phyloP scores from a whole-genome alignment of 768 basidiomycete genomes.

The Tricholomella constricta region DNA sequence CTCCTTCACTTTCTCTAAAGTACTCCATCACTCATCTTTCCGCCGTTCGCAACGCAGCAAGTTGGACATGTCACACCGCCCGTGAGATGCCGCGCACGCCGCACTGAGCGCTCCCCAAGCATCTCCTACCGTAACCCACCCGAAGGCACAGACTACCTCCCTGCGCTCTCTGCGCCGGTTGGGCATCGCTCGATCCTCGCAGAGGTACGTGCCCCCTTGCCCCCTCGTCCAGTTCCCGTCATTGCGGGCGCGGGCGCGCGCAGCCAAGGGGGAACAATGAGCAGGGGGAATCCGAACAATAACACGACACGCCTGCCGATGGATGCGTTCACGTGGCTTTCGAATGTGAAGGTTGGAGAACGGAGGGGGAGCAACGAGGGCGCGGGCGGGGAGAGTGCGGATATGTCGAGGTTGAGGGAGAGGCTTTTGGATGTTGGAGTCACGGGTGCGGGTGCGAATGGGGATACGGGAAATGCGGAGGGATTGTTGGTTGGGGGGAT shows the following conservation, averaged over 20 bases:
- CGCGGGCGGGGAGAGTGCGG: slow-evolving; percentile 52
- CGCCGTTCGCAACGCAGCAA: slow-evolving; percentile 43
- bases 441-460: slow-evolving; percentile 17
- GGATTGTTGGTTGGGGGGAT: slow-evolving; percentile 18
- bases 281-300: slow-evolving; percentile 50
- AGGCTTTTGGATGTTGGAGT: slow-evolving; percentile 41
- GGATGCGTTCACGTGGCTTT: slow-evolving; percentile 72
- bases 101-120: slow-evolving; percentile 19
- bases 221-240: slow-evolving; percentile 7
- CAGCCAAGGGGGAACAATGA: slow-evolving; percentile 47
- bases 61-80: slow-evolving; percentile 44
- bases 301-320: slow-evolving; percentile 44
- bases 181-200: slow-evolving; percentile 69
- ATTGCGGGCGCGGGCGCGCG: slow-evolving; percentile 11
- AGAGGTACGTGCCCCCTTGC: slow-evolving; percentile 57
- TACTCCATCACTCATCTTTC: slow-evolving; percentile 10
- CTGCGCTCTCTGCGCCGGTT: slow-evolving; percentile 65
- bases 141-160: slow-evolving; percentile 33
- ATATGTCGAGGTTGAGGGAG: slow-evolving; percentile 43
- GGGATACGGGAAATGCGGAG: not conserved
- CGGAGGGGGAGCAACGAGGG: slow-evolving; percentile 58
- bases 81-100: slow-evolving; percentile 31
- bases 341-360: slow-evolving; percentile 68
- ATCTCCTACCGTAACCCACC: slow-evolving; percentile 64
- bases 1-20: not conserved